Percentiles rank a stretch among this genome's conserved stretches.
Evolutionary conservation across 495 filamentous ascomycete genomes (phyloP).

Genomic region (Barbatosphaeria neglecta): DNA sequence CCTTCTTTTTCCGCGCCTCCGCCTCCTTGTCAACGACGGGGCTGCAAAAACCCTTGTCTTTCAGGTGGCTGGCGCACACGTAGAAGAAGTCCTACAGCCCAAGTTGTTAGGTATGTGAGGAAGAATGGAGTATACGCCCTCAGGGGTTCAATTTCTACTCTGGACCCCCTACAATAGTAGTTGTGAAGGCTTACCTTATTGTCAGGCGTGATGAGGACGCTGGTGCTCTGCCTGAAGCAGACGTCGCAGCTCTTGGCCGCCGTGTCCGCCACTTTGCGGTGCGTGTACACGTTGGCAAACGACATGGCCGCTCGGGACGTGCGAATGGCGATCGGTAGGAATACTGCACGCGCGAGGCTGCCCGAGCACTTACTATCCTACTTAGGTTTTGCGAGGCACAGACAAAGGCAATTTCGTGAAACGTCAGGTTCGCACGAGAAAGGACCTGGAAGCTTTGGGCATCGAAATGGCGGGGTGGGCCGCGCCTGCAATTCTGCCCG

Average conservation of each 20-base stretch:
- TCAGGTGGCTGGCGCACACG: constrained; percentile 72
- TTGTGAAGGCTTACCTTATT: constrained; percentile 69
- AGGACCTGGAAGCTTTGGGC: too few relatives aligned
- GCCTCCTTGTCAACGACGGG: constrained; percentile 70
- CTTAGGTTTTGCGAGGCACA: too few relatives aligned
- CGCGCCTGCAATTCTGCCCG: too few relatives aligned
- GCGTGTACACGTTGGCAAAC: constrained; percentile 73
- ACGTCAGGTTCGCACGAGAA: too few relatives aligned
- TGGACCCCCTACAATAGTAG: background rate
- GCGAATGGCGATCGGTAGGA: too few relatives aligned
- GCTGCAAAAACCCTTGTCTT: constrained; percentile 69
- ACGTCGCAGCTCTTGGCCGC: constrained; percentile 74
- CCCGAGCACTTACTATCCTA: background rate
- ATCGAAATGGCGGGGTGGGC: too few relatives aligned
- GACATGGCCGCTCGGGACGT: constrained; percentile 19
- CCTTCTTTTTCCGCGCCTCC: constrained; percentile 55
- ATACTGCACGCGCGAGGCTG: too few relatives aligned
- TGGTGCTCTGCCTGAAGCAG: constrained; percentile 80
- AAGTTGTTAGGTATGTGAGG: too few relatives aligned
- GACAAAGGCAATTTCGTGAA: too few relatives aligned
- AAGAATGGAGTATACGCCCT: too few relatives aligned
- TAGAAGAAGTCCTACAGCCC: constrained; percentile 96
- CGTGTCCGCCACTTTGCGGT: constrained; percentile 79
- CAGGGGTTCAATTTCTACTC: background rate
- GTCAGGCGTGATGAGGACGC: constrained; percentile 79